Percentiles rank a stretch among this genome's conserved stretches.
Conservation (phyloP, 192 early-diverging fungal genomes). For the Coemansia sp. region DNA sequence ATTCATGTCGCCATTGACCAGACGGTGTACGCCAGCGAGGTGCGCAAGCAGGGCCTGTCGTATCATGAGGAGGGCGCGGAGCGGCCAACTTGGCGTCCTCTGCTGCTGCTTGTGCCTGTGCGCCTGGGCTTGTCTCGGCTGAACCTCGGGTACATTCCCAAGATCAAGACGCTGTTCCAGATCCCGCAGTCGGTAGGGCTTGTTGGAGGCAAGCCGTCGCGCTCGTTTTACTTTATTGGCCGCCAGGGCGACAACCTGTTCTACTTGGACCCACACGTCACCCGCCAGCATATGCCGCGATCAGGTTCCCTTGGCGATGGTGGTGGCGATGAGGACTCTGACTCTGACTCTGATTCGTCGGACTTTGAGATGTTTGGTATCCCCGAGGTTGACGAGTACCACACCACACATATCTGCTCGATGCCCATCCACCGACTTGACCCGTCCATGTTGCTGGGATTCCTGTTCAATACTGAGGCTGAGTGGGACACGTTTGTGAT, state of each 20-base stretch:
- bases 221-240: slow-evolving; percentile 57
- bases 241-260: slow-evolving; percentile 54
- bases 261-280: slow-evolving; percentile 58
- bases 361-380: slow-evolving; percentile 50
- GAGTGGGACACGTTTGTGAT: slow-evolving; percentile 56
- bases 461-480: slow-evolving; percentile 52
- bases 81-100: slow-evolving; percentile 37
- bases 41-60: slow-evolving; percentile 46
- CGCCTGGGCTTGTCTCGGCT: slow-evolving; percentile 54
- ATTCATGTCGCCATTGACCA: slow-evolving; percentile 58
- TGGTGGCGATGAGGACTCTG: slow-evolving; percentile 12
- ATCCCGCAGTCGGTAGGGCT: slow-evolving; percentile 57
- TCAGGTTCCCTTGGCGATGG: slow-evolving; percentile 16
- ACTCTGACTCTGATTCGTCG: slow-evolving; percentile 48
- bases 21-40: slow-evolving; percentile 51
- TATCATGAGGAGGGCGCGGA: slow-evolving; percentile 17
- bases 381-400: slow-evolving; percentile 44
- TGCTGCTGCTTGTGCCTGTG: slow-evolving; percentile 56
- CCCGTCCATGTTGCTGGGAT: slow-evolving; percentile 59
- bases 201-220: slow-evolving; percentile 55
- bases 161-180: slow-evolving; percentile 55
- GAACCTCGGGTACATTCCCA: slow-evolving; percentile 47
- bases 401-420: slow-evolving; percentile 53
- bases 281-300: slow-evolving; percentile 46
- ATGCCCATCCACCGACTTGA: slow-evolving; percentile 53